Evolutionary conservation across 257 asterid species (phyloP).

Genomic region (Ilex asprella): DNA sequence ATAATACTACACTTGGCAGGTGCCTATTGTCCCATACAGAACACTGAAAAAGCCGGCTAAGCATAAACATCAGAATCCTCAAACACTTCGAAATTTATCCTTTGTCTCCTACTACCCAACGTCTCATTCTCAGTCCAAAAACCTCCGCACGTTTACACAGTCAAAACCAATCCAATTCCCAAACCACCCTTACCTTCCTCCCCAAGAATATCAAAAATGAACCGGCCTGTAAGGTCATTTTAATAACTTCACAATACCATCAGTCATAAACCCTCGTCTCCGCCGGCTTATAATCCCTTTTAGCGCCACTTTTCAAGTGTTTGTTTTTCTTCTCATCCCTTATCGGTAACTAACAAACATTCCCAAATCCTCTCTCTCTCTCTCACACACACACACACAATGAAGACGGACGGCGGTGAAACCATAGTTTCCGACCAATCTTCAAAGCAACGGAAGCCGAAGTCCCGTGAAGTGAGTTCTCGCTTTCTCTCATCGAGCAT

Average conservation of each 20-base stretch:
- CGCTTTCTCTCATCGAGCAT: constrained; percentile 51
- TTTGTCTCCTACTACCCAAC: no score
- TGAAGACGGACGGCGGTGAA: constrained; percentile 36
- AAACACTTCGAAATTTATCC: no score
- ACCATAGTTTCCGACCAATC: constrained; percentile 16
- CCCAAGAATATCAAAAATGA: background rate
- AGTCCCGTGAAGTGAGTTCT: constrained; percentile 63
- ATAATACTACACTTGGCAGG: background rate
- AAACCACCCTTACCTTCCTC: constrained; percentile 5
- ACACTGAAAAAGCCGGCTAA: background rate
- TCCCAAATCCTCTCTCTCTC: background rate
- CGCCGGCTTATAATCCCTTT: constrained; percentile 60
- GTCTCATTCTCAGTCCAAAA: background rate
- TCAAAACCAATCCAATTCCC: constrained; percentile 1
- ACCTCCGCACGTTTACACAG: background rate
- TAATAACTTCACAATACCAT: constrained; percentile 20
- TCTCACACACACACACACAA: constrained; percentile 21
- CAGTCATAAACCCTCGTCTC: constrained; percentile 15
- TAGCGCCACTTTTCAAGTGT: constrained; percentile 66
- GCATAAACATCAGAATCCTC: no score
- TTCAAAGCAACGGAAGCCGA: constrained; percentile 36
- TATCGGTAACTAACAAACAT: background rate
- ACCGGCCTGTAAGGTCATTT: constrained; percentile 13
- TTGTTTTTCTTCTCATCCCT: background rate
- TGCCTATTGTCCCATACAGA: no score